phyloP scores from a whole-genome alignment of 1,284 basidiomycete species.

The Cryptococcus sp. region DNA sequence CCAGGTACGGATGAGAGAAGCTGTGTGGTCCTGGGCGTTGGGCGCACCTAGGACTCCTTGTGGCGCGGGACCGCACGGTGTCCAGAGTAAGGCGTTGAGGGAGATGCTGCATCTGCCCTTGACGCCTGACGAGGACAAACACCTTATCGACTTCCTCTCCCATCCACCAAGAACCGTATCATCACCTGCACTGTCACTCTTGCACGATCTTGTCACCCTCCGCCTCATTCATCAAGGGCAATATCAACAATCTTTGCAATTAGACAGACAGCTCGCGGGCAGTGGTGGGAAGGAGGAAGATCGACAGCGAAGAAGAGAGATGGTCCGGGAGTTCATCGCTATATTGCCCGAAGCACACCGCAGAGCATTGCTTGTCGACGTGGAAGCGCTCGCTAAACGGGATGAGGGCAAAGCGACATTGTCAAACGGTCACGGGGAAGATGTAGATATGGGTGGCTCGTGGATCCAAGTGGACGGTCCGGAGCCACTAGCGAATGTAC shows the following conservation, averaged over 20 bases:
- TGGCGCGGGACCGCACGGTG: conserved; percentile 27
- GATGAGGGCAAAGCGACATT: conserved; percentile 9
- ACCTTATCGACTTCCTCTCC: conserved; percentile 44
- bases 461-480: conserved; percentile 12
- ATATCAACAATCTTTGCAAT: conserved; percentile 69
- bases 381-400: conserved; percentile 14
- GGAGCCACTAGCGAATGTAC: background rate
- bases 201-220: conserved; percentile 79
- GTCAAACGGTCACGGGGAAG: conserved; percentile 20
- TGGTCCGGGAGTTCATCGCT: conserved; percentile 67
- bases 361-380: conserved; percentile 34
- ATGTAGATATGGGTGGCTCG: conserved; percentile 27
- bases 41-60: conserved; percentile 33
- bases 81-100: conserved; percentile 36
- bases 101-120: conserved; percentile 46
- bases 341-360: conserved; percentile 64
- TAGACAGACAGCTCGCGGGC: conserved; percentile 63
- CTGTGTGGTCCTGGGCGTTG: conserved; percentile 43
- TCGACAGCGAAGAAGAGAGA: conserved; percentile 59
- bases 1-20: conserved; percentile 26
- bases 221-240: conserved; percentile 74
- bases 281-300: conserved; percentile 40
- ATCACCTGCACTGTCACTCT: conserved; percentile 58
- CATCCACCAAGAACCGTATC: conserved; percentile 57
- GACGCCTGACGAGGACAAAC: conserved; percentile 39